Base-by-base conservation (phyloP, 1,284 basidiomycete genomes). In the Irpex sp. region DNA sequence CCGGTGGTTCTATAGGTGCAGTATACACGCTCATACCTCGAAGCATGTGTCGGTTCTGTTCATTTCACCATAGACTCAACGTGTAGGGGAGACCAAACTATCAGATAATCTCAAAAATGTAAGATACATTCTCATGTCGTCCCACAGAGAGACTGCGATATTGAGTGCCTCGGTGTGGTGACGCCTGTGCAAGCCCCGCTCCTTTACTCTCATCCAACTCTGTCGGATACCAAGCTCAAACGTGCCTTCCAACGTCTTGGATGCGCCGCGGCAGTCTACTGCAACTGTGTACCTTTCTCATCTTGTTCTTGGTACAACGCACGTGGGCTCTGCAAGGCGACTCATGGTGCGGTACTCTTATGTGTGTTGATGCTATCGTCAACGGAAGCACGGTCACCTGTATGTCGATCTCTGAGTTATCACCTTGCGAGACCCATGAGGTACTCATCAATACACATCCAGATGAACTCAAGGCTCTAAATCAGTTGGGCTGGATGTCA, bases 401-500 rank as follows among this genome's bases (percentile, higher is more conserved):
- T 84, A 68, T 65, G 81, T 73, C 13, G 11, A 49, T 37, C 17
- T 1, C 19, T 35, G 33, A 54, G 11, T 1, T 17, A 17, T 46
- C 46, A 31, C 26, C 47, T 57, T 49, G 37, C 39, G 37, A 33
- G 17, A 36, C 13, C 50, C 36, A n/a, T 60, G 49, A 61, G 35
- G 35, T 49, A 51, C 58, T 60, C 37, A 33, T 49, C 37, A n/a
- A 9, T 47, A 19, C 58, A 17, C 50, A 33, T 39, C n/a, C 64
- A 85, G 83, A 83, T 69, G 76, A 82, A 65, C 69, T 82, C 58
- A 81, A 77, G 26, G 72, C 76, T 19, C 67, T 81, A 21, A 72
- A 74, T 58, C 75, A 79, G 57, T 68, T 84, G 43, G 84, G 84
- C 57, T 85, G 84, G 83, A 78, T 85, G 70, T 83, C 82, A 49